Percentiles rank a stretch among this genome's conserved stretches.
phyloP scores from a whole-genome alignment of 257 asterid species.

The Solanum ossicruentum region DNA sequence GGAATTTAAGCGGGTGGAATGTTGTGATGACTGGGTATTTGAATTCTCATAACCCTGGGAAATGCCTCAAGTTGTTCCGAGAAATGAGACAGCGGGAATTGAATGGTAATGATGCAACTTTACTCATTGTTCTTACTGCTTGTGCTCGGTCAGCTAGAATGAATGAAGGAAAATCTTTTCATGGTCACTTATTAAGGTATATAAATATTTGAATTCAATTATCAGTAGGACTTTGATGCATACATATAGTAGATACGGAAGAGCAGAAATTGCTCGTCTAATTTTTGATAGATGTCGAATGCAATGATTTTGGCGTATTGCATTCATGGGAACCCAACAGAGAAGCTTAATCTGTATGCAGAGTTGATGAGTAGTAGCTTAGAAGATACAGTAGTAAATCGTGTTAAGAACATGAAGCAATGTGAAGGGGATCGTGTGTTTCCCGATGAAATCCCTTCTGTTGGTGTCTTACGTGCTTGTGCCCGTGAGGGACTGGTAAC shows the following conservation, averaged over 20 bases:
- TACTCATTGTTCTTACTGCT: constrained; percentile 42
- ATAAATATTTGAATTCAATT: constrained; percentile 20
- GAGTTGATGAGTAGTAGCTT: constrained; percentile 21
- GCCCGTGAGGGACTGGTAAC: constrained; percentile 33
- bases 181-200: constrained; percentile 36
- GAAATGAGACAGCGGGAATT: constrained; percentile 26
- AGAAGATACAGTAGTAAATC: not conserved
- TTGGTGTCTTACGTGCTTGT: constrained; percentile 67
- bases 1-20: constrained; percentile 53
- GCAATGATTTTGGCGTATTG: not conserved
- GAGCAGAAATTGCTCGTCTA: constrained; percentile 19
- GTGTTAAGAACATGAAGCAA: not conserved
- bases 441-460: constrained; percentile 56
- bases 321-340: not conserved
- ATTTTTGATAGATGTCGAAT: constrained; percentile 36
- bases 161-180: constrained; percentile 61
- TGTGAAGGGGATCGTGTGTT: not conserved
- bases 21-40: constrained; percentile 49
- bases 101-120: constrained; percentile 24
- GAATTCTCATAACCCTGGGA: constrained; percentile 38
- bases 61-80: constrained; percentile 47
- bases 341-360: constrained; percentile 28
- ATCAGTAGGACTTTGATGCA: constrained; percentile 36
- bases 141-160: constrained; percentile 58
- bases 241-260: constrained; percentile 32